Evolutionary conservation across 805 yeast species (phyloP), one percentile per base, ranked within the genome.

Genomic region (Pichia scutulata): DNA sequence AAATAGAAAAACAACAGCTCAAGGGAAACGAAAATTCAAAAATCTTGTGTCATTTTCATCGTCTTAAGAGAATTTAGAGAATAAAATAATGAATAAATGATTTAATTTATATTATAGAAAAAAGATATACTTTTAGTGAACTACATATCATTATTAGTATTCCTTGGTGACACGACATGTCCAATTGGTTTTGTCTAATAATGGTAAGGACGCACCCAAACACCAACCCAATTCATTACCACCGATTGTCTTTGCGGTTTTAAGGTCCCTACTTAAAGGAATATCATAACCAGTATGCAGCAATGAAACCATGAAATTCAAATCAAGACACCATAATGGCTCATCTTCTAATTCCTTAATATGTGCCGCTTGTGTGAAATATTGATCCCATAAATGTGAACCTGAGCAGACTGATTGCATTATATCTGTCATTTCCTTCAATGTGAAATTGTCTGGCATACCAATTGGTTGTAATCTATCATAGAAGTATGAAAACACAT

Each of bases 151-250:
- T 16, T 4, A 36, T 33, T 50, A 57, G n/a, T 52, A 53, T 9
- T 59, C 67, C 53, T 66, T 64, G 26, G 58, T 49, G 23, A 74
- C 69, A 51, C 68, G 72, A 68, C 97, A 89, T 47, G 72, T 75
- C 96, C 96, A 88, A 40, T 80, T 81, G 21, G 78, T 69, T 53
- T 75, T 73, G 55, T 86, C 93, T 58, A 93, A 74, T 59, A 93
- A 72, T 9, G 98, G 98, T 60, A 93, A 76, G 2, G 97, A 88
- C 1, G 98, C 99, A 60, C 99, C 99, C 50, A 93, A 74, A 73
- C 98, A 93, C 99, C 99, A 93, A 33, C 99, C 99, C 47, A 93
- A 76, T 71, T 93, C 99, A 61, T 88, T 89, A 63, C 82, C 81
- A 47, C 82, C 85, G 59, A 93, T 88, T 65, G 81, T 89, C 73